phyloP scores from a whole-genome alignment of 1,284 basidiomycete species.

The Pseudomicrostroma phylloplanum region DNA sequence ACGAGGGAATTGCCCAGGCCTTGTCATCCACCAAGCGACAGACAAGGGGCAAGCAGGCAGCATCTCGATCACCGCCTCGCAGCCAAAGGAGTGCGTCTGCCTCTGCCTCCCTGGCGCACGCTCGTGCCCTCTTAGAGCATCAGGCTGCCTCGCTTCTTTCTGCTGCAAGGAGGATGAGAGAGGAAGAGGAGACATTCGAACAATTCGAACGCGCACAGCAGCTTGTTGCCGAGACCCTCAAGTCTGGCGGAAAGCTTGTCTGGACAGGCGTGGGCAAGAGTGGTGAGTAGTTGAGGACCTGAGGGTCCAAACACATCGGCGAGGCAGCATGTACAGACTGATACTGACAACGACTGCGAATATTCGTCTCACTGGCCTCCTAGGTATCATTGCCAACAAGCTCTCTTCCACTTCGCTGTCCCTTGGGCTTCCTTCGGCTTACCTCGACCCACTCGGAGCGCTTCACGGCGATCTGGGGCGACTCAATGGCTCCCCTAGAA shows the following conservation, averaged over 20 bases:
- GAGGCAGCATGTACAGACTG: neutral
- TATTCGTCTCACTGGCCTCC: neutral
- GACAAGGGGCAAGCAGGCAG: neutral
- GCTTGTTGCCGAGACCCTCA: neutral
- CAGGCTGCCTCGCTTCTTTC: constrained; percentile 7
- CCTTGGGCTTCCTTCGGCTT: constrained; percentile 50
- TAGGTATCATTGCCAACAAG: constrained; percentile 43
- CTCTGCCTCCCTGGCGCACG: neutral
- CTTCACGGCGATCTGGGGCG: constrained; percentile 53
- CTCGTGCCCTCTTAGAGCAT: constrained; percentile 1
- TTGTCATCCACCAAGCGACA: neutral
- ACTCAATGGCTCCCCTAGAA: constrained; percentile 16
- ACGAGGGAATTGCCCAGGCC: neutral
- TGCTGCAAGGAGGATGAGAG: neutral
- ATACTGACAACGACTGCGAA: neutral
- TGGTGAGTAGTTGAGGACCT: constrained; percentile 27
- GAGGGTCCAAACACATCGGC: too few species aligned
- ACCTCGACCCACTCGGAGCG: constrained; percentile 51
- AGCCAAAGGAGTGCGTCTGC: neutral
- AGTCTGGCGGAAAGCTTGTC: constrained; percentile 49
- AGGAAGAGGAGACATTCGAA: neutral
- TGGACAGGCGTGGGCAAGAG: constrained; percentile 53
- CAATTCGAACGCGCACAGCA: neutral
- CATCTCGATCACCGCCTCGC: neutral
- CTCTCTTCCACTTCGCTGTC: constrained; percentile 38